phyloP scores from a whole-genome alignment of 2,329 filamentous ascomycete genomes.

The Exophiala lecanii-corni region DNA sequence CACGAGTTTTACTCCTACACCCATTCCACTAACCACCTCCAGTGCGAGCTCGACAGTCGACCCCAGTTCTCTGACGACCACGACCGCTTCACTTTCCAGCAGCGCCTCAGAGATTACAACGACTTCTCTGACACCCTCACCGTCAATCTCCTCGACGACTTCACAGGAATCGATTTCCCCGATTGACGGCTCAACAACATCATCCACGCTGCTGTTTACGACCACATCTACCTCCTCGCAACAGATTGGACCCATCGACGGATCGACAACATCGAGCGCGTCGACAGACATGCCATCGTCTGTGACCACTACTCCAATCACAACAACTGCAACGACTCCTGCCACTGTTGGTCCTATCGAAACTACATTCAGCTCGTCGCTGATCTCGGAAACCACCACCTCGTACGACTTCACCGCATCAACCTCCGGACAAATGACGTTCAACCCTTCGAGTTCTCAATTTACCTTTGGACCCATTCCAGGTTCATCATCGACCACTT shows the following conservation, averaged over 20 bases:
- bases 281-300: too few relatives aligned
- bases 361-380: neutral
- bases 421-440: neutral
- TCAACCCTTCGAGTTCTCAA: neutral
- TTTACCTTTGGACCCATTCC: neutral
- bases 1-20: neutral
- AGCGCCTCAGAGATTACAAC: neutral
- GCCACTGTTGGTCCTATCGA: too few relatives aligned
- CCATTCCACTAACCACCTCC: neutral
- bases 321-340: neutral
- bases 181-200: too few relatives aligned
- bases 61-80: neutral
- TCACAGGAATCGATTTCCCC: too few relatives aligned
- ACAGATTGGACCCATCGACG: neutral
- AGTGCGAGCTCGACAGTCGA: neutral
- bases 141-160: too few relatives aligned
- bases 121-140: neutral
- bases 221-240: neutral
- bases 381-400: neutral
- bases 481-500: slow-evolving; percentile 1
- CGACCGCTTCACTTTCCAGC: neutral
- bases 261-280: too few relatives aligned
- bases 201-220: neutral
- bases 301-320: neutral
- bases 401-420: neutral